Evolutionary conservation across 441 rosid genomes (phyloP), one percentile per base, ranked within the genome.

Genomic region (Viola pubescens): DNA sequence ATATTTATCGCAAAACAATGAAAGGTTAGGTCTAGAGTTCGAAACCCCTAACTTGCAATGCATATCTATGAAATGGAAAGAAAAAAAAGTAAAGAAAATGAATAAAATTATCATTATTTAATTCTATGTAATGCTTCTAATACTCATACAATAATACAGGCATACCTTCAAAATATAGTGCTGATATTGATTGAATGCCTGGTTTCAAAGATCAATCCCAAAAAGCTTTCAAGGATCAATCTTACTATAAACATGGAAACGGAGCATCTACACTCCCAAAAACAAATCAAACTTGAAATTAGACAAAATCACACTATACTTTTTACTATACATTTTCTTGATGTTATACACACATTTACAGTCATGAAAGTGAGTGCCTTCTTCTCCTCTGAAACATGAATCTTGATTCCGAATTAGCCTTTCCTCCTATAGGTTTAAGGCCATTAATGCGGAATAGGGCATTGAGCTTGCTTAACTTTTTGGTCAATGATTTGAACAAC

Each of bases 281-380:
- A 46, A 9, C 5, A 3, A 12, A 43, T 43, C 54, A 56, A 55
- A 19, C 48, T 26, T 60, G 59, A 48, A 52, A 61, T 42, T 45
- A 42, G 56, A 54, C 16, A 56, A 63, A 38, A 40, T 56, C 58
- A 65, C 75, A 63, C 68, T 67, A 64, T 7, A 48, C 34, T 26
- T 26, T 38, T 37, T 57, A 40, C 75, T 71, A 65, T 79, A 79
- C 79, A 74, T 45, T 63, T 69, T 58, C 52, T 59, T 56, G 37
- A 53, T 9, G 2, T 5, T 6, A 55, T 56, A 14, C 74, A 64
- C 63, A 54, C 68, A 55, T n/a, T 52, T 48, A 26, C 56, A 54
- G 34, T 85, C 83, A 87, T 39, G 92, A 91, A 48, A 88, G 81
- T 1, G 96, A 88, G 71, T 86, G 89, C 19, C 94, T 75, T 78